These are phyloP conservation scores for Lichina pygmaea DNA, from an alignment of 495 filamentous ascomycete species.

Conservation along the genomic window DNA sequence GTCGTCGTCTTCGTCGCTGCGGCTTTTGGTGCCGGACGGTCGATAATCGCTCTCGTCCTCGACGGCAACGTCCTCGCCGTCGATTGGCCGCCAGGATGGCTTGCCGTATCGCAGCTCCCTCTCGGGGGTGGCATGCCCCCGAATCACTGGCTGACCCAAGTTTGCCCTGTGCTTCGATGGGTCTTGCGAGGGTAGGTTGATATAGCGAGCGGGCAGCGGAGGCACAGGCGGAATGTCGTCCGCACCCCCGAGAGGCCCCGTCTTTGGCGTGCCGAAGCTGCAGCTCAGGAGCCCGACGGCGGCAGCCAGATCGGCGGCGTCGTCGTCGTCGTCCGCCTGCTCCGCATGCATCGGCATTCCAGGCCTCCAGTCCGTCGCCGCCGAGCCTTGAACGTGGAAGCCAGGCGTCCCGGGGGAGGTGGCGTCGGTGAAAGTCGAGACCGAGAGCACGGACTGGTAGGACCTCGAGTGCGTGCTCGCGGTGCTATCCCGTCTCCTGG, in stretches of 20 bases:
- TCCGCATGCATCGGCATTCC: slow-evolving; percentile 11
- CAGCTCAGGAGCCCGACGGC: slow-evolving; percentile 73
- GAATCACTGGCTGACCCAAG: no score
- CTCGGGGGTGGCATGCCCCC: no score
- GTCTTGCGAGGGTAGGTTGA: slow-evolving; percentile 3
- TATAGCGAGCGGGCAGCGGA: slow-evolving; percentile 45
- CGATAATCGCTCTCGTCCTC: slow-evolving; percentile 61
- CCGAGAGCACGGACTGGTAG: slow-evolving; percentile 49
- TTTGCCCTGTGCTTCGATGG: no score
- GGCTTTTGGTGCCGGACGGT: slow-evolving; percentile 20
- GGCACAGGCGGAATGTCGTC: slow-evolving; percentile 69
- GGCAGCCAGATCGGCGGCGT: slow-evolving; percentile 56
- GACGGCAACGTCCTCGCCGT: slow-evolving; percentile 24
- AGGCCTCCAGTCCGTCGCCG: slow-evolving; percentile 9
- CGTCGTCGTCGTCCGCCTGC: slow-evolving; percentile 28
- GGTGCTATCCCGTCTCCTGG: slow-evolving; percentile 30
- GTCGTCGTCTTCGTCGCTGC: slow-evolving; percentile 76
- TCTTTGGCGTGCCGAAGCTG: slow-evolving; percentile 64
- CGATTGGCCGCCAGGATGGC: no score
- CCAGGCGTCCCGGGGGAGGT: slow-evolving; percentile 8
- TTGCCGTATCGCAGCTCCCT: no score
- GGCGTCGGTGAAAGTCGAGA: slow-evolving; percentile 20
- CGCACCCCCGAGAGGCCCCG: slow-evolving; percentile 23
- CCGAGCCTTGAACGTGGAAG: slow-evolving; percentile 8
- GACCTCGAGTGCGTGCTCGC: slow-evolving; percentile 51